Evolutionary conservation across 345 rosid species (phyloP).

Genomic region (Atalantia buxifolia): DNA sequence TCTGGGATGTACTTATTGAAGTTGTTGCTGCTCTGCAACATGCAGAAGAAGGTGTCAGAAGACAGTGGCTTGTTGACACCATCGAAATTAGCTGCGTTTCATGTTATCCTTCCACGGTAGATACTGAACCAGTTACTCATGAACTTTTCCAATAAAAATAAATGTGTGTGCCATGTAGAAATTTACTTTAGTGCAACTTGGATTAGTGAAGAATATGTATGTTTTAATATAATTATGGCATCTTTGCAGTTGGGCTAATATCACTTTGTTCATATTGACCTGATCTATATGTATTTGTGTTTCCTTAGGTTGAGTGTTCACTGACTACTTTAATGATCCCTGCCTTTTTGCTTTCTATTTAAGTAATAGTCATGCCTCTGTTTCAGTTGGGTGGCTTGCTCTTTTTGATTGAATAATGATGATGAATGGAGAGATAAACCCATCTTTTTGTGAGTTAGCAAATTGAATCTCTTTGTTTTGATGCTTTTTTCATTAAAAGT

Average conservation of each 20-base stretch:
- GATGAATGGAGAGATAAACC: background rate
- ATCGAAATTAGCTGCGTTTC: constrained; percentile 85
- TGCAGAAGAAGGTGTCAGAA: constrained; percentile 66
- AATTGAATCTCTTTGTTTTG: background rate
- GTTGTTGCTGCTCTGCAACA: constrained; percentile 63
- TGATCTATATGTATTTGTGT: background rate
- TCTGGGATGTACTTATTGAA: constrained; percentile 71
- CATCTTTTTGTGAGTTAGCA: background rate
- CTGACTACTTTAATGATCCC: background rate
- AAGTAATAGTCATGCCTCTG: background rate
- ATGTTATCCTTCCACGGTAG: constrained; percentile 77
- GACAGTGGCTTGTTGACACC: constrained; percentile 85
- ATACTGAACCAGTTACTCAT: constrained; percentile 6
- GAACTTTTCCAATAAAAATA: background rate
- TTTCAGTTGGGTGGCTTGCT: background rate
- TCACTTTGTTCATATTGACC: background rate
- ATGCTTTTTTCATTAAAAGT: background rate
- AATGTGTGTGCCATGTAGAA: background rate
- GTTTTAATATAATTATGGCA: background rate
- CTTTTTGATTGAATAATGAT: background rate
- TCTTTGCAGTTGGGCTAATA: background rate
- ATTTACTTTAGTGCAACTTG: background rate
- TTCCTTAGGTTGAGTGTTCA: background rate
- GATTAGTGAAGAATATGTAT: background rate
- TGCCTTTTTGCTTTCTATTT: background rate